Base-by-base conservation (phyloP, 2,329 filamentous ascomycete species). In the Cladophialophora exuberans region DNA sequence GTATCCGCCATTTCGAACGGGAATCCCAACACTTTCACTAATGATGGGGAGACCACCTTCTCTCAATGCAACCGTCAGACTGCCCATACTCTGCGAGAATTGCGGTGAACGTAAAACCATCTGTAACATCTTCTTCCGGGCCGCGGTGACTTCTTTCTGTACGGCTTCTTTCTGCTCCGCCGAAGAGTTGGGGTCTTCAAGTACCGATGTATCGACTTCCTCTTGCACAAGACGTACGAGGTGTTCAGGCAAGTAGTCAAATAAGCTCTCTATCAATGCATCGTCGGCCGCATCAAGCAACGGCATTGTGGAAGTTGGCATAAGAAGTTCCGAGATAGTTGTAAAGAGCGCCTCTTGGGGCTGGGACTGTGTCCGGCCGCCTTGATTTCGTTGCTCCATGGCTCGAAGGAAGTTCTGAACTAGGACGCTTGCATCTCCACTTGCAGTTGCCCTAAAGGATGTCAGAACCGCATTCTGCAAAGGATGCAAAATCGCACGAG, bases 41-140 rank as follows among this genome's bases (percentile, higher is more conserved):
- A 99, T 88, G 64, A 86, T 95, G 3, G 93, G 92, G 54, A 99
- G 74, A 0, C 93, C 94, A 10, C 94, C 94, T 65, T 97, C 93
- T 54, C 91, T 81, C 52, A 99, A 77, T 10, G 94, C 94, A 72
- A 91, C 85, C 0, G 91, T 96, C 64, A 99, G 75, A 68, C 88
- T 94, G 0, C 85, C 83, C 33, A 97, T 74, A 63, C 90, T 93
- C 71, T 97, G 94, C 57, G 85, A 83, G 67, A 99, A 91, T 68
- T 99, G 94, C 15, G 94, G 93, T 62, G 89, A 95, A 61, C 89
- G 84, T 11, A 97, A 75, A 6, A 97, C 91, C 67, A 86, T 87
- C 70, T 85, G 86, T 38, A 99, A 73, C 10, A 97, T 82, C 18
- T 81, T 79, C 67, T 88, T 90, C 78, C 97, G 97, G 69, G 94